These are phyloP conservation scores for Nannochloropsis gaditana DNA, from an alignment of 108 stramenopile genomes.

Conservation along the genomic window DNA sequence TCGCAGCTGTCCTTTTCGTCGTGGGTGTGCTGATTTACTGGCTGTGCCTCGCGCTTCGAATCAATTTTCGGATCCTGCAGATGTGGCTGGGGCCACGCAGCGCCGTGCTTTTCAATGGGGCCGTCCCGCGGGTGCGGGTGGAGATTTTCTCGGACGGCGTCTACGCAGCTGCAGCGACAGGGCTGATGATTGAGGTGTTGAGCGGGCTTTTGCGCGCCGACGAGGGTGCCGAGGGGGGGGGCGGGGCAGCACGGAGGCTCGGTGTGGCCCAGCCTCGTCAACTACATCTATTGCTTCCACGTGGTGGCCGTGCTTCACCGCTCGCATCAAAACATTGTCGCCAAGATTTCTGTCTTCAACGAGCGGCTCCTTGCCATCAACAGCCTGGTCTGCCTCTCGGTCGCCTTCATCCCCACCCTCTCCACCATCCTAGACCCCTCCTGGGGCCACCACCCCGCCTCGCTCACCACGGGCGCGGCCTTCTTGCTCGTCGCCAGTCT, in stretches of 20 bases:
- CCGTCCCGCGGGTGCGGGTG: neutral
- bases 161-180: neutral
- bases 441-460: neutral
- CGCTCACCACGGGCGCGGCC: neutral
- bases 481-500: conserved; percentile 3
- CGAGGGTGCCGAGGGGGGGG: neutral
- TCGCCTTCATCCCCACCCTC: neutral
- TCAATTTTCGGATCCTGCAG: neutral
- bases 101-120: neutral
- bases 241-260: neutral
- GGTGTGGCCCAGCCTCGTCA: neutral
- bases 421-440: neutral
- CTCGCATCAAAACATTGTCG: neutral
- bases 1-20: neutral
- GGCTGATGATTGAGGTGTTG: neutral
- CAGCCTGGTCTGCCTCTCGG: neutral
- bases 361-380: neutral
- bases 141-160: neutral
- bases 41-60: neutral
- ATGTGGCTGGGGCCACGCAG: neutral
- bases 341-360: neutral
- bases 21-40: neutral
- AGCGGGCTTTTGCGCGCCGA: neutral
- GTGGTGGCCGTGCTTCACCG: neutral
- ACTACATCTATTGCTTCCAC: neutral